Percentiles rank a stretch among this genome's conserved stretches.
These are phyloP conservation scores for Fonsecaea multimorphosa DNA, from an alignment of 2,329 filamentous ascomycete species.

Conservation along the genomic window DNA sequence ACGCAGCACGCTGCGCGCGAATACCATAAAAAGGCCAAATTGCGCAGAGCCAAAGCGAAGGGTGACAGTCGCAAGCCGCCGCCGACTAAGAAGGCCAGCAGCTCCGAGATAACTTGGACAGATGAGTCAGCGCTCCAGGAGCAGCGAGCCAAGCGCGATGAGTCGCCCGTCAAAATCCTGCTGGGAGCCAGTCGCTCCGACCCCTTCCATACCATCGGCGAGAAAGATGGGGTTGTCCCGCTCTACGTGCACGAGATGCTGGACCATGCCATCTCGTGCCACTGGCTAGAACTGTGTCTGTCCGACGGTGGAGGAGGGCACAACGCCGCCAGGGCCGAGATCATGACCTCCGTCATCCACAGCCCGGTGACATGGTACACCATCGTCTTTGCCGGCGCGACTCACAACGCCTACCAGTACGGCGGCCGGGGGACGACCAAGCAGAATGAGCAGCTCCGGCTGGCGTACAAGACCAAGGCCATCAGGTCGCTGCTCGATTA, in stretches of 20 bases:
- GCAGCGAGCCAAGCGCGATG: background rate
- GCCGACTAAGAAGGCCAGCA: background rate
- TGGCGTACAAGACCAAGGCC: conserved; percentile 24
- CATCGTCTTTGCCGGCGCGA: conserved; percentile 23
- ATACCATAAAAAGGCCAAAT: conserved; percentile 31
- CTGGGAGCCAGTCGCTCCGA: conserved; percentile 18
- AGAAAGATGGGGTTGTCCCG: background rate
- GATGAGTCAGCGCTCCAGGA: conserved; percentile 4
- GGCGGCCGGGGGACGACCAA: conserved; percentile 12
- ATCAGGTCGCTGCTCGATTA: conserved; percentile 21
- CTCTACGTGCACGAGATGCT: conserved; percentile 26
- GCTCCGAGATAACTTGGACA: background rate
- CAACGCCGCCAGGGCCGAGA: conserved; percentile 21
- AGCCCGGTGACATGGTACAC: conserved; percentile 21
- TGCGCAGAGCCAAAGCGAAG: conserved; percentile 14
- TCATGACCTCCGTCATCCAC: conserved; percentile 25
- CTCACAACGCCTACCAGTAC: conserved; percentile 24
- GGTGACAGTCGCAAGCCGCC: background rate
- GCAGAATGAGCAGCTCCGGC: conserved; percentile 21
- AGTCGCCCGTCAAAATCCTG: conserved; percentile 7
- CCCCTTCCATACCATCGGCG: conserved; percentile 24
- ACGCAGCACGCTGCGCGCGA: conserved; percentile 31
- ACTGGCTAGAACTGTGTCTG: conserved; percentile 25
- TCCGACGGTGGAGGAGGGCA: conserved; percentile 10
- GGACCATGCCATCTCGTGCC: conserved; percentile 28